Base-by-base conservation (phyloP, 2,329 filamentous ascomycete genomes). In the Hypoxylon sp. region DNA sequence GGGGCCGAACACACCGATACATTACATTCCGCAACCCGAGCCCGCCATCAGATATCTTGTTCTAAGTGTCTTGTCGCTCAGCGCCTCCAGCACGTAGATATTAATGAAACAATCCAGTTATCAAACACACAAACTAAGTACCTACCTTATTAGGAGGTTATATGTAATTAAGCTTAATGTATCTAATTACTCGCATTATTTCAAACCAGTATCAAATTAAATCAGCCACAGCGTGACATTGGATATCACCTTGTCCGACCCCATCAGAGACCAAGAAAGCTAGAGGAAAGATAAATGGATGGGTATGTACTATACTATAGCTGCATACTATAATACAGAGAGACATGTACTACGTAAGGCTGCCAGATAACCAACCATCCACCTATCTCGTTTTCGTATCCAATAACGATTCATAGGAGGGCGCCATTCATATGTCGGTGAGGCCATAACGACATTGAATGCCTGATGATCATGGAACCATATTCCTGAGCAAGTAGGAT, bases 391-490 rank as follows among this genome's bases (percentile, higher is more conserved):
- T 57, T 61, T 52, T 55, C 53, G 57, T 65, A 54, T 57, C 61
- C 65, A 71, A 71, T 68, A 54, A 61, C 33, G n/a, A 19, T 19
- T 24, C 10, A 10, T 29, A 19, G 19, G 35, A 54, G 52, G 24
- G 53, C 59, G 39, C 44, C 50, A 60, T 66, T 50, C 26, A 65
- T 59, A 63, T 71, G 65, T 71, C 68, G 62, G 65, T 68, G 65
- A 71, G 59, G 52, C 29, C 58, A 65, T 29, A 55, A 29, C n/a
- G 39, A 4, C 31, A 35, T 53, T 26, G 42, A 26, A 55, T 52
- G 51, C 67, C 62, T 69, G 65, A 69, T 55, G 57, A 62, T 62
- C 50, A 63, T 71, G 59, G 17, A 66, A 54, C 54, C 65, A 63
- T 68, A 59, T 66, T 55, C 55, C 46, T 52, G 35, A 61, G 35